Evolutionary conservation across 1,284 basidiomycete species (phyloP).

Genomic region (Naganishia liquefaciens): DNA sequence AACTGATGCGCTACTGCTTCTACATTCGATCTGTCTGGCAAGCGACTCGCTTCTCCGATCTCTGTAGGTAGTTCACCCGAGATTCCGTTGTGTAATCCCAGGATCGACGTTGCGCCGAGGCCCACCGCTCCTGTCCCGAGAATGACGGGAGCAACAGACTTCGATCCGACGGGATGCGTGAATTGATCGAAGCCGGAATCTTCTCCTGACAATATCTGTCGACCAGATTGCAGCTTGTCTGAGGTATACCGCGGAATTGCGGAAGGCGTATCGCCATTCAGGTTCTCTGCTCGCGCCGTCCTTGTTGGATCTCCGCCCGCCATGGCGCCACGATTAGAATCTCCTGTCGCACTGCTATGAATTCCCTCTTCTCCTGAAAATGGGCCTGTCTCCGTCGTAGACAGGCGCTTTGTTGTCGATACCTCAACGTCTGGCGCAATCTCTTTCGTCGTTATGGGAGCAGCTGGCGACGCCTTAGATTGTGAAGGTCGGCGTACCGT

Average conservation of each 20-base stretch:
- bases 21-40: neutral
- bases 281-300: neutral
- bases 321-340: neutral
- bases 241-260: too few relatives aligned
- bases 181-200: too few relatives aligned
- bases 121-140: neutral
- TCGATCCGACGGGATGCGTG: neutral
- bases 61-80: neutral
- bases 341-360: neutral
- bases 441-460: slow-evolving; percentile 21
- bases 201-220: too few relatives aligned
- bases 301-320: neutral
- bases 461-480: slow-evolving; percentile 16
- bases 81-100: neutral
- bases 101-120: neutral
- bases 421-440: slow-evolving; percentile 15
- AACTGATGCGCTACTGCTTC: neutral
- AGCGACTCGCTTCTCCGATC: neutral
- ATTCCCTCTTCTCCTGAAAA: neutral
- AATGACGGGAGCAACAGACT: slow-evolving; percentile 1
- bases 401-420: slow-evolving; percentile 17
- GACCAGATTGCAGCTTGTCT: too few relatives aligned
- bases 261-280: neutral
- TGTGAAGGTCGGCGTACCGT: slow-evolving; percentile 5
- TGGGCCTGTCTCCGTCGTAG: slow-evolving; percentile 1